These are phyloP conservation scores for Papiliotrema fonsecae DNA, from an alignment of 1,284 basidiomycete species.

Conservation along the genomic window DNA sequence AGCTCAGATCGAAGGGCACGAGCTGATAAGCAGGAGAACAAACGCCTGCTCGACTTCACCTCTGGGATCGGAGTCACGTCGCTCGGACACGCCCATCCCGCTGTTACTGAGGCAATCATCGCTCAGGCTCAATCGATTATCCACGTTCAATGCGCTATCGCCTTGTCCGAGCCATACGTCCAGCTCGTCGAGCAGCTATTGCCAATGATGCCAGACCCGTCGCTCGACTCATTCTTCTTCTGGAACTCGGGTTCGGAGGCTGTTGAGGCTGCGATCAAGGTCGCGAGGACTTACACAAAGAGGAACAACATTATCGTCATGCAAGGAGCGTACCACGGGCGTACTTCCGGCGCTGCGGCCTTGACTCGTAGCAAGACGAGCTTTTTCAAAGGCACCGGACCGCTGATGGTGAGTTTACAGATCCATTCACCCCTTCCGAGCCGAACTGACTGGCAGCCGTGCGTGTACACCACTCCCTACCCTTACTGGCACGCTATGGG, in stretches of 20 bases:
- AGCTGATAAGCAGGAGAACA: constrained; percentile 54
- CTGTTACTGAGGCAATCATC: constrained; percentile 76
- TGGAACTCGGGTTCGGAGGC: constrained; percentile 65
- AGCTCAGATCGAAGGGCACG: neutral
- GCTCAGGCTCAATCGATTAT: constrained; percentile 77
- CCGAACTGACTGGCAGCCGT: constrained; percentile 57
- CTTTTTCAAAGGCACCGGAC: constrained; percentile 72
- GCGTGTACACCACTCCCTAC: constrained; percentile 73
- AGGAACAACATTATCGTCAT: constrained; percentile 84
- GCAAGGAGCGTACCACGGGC: constrained; percentile 83
- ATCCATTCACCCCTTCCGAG: neutral
- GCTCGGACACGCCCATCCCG: constrained; percentile 68
- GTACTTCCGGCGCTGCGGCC: constrained; percentile 81
- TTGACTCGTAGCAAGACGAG: constrained; percentile 83
- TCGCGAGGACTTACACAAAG: constrained; percentile 67
- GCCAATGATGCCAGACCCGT: constrained; percentile 35
- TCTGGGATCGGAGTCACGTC: constrained; percentile 60
- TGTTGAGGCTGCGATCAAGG: constrained; percentile 43
- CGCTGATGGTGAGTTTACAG: constrained; percentile 63
- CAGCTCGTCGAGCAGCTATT: constrained; percentile 57
- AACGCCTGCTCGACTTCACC: constrained; percentile 72
- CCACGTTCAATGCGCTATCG: constrained; percentile 59
- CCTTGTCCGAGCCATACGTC: constrained; percentile 64
- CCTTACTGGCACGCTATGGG: constrained; percentile 89
- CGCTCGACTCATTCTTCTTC: constrained; percentile 71